Base-by-base conservation (phyloP, 1,284 basidiomycete genomes). In the Ganoderma meredithae region DNA sequence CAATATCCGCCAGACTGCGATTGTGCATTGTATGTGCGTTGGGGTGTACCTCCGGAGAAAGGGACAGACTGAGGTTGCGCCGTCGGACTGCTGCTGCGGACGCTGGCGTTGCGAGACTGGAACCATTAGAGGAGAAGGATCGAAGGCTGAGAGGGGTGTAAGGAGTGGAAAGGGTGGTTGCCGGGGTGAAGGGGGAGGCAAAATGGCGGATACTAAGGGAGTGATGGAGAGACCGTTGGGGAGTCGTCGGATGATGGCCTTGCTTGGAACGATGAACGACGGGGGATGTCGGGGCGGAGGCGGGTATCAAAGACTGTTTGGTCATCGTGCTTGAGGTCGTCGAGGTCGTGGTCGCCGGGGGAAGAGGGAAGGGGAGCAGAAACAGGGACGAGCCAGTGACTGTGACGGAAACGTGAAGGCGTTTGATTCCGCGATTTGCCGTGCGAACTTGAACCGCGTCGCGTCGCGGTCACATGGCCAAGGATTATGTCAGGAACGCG, bases 81-180 rank as follows among this genome's bases (percentile, higher is more conserved):
- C 85, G 81, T 52, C 79, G 72, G 66, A 74, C 75, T 25, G 75
- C 71, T 17, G 65, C 71, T 36, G 76, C 78, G 22, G 83, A 83
- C 60, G 76, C 81, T 60, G 80, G 89, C 6, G 89, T 90, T 36
- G 85, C 88, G 39, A 90, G 72, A 10, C 83, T 84, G 1, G 90
- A 91, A 55, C 84, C 83, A 70, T 83, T 85, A 47, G 86, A 82
- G 47, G 85, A 81, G 68, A 86, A 83, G 2, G 89, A 90, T 71
- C 86, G 85, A 60, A 90, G 82, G 75, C 89, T 90, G 72, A 89
- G 82, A 25, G 90, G 90, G 6, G 89, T 90, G 77, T 89, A 90
- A 13, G 90, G 89, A 36, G 83, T 85, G 44, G 86, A 85, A 65
- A 78, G 67, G 31, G 78, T 79, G 65, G 81, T 84, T 59, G 78